These are phyloP conservation scores for Tylopilus cervinicoccineus DNA, from an alignment of 768 basidiomycete genomes.

Conservation along the genomic window DNA sequence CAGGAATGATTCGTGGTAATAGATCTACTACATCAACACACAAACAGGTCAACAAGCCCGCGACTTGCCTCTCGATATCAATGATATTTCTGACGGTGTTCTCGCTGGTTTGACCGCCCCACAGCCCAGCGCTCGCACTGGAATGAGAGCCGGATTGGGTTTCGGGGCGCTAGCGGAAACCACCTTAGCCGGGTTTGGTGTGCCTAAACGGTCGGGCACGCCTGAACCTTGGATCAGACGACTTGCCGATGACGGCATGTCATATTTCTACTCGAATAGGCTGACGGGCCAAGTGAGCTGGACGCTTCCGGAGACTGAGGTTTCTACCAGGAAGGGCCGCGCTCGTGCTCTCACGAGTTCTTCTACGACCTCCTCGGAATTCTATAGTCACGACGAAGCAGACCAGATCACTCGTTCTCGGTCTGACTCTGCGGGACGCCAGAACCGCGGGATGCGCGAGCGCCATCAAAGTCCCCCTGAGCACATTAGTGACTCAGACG, in stretches of 20 bases:
- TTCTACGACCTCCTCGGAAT: slow-evolving; percentile 31
- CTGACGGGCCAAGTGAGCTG: slow-evolving; percentile 63
- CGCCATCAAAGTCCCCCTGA: slow-evolving; percentile 33
- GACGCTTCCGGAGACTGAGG: slow-evolving; percentile 54
- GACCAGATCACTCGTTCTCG: slow-evolving; percentile 25
- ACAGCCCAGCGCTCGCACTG: slow-evolving; percentile 53
- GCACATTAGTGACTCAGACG: slow-evolving; percentile 71
- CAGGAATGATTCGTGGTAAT: not conserved
- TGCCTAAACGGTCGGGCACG: slow-evolving; percentile 53
- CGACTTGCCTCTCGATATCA: slow-evolving; percentile 76
- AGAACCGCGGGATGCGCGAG: slow-evolving; percentile 21
- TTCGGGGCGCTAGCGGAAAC: slow-evolving; percentile 37
- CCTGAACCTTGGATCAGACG: slow-evolving; percentile 83
- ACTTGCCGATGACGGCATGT: slow-evolving; percentile 77
- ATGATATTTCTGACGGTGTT: slow-evolving; percentile 62
- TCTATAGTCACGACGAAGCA: slow-evolving; percentile 21
- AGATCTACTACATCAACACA: slow-evolving; percentile 97
- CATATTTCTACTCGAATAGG: slow-evolving; percentile 77
- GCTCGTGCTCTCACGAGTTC: slow-evolving; percentile 32
- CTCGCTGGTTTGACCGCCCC: slow-evolving; percentile 53
- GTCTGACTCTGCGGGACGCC: slow-evolving; percentile 34
- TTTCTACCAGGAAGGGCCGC: slow-evolving; percentile 27
- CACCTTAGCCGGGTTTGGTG: slow-evolving; percentile 53
- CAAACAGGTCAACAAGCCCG: slow-evolving; percentile 78
- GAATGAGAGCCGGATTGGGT: slow-evolving; percentile 49